Conservation (phyloP, 495 filamentous ascomycete genomes). For the Podospora anserina region DNA sequence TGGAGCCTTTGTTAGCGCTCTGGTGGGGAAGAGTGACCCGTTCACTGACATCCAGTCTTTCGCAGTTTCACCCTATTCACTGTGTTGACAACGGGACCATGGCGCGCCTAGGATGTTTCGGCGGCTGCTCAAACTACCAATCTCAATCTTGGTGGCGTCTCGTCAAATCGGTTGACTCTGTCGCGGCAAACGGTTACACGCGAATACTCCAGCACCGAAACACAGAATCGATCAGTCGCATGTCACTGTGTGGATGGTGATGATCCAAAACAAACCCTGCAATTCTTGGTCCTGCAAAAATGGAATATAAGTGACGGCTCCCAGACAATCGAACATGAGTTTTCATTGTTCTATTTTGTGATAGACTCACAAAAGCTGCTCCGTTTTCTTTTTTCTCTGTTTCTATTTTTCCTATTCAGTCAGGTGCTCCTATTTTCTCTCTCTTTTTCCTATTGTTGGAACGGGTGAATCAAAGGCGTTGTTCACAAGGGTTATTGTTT, state of each 20-base stretch:
- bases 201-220: background rate
- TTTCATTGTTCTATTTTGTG: background rate
- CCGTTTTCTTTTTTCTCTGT: background rate
- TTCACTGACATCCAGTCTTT: conserved; percentile 1
- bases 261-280: background rate
- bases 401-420: background rate
- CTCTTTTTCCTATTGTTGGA: background rate
- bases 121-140: conserved; percentile 5
- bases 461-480: background rate
- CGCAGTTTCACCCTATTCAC: background rate
- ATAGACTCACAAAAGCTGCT: background rate
- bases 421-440: background rate
- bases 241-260: background rate
- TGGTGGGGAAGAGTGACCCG: background rate
- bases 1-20: background rate
- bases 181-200: background rate
- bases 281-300: background rate
- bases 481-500: background rate
- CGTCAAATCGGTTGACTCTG: background rate
- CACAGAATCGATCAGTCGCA: background rate
- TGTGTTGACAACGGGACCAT: background rate
- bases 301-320: background rate
- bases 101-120: background rate
- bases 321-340: background rate
- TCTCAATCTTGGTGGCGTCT: conserved; percentile 1